Evolutionary conservation across 345 rosid species (phyloP).

Genomic region (Citrus sinensis): DNA sequence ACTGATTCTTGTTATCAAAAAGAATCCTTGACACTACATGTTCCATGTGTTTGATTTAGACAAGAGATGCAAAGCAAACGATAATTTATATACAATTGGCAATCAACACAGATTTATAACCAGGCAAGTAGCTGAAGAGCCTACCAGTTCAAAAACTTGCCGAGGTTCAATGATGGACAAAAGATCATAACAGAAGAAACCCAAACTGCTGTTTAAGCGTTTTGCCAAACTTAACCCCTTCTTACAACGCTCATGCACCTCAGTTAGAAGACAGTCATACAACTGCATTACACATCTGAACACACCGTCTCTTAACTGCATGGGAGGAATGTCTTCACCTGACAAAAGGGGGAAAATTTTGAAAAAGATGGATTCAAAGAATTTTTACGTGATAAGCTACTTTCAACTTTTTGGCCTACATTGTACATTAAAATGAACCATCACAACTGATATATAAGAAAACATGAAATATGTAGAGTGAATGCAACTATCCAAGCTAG

Average conservation of each 20-base stretch:
- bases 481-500: not conserved
- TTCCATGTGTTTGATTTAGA: not conserved
- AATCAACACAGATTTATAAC: not conserved
- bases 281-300: slow-evolving; percentile 88
- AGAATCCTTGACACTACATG: not conserved
- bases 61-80: slow-evolving; percentile 9
- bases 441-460: not conserved
- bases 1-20: not conserved
- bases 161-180: slow-evolving; percentile 91
- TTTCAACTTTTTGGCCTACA: not conserved
- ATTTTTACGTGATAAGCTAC: not conserved
- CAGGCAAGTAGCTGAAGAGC: slow-evolving; percentile 21
- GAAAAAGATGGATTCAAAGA: not conserved
- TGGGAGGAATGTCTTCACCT: slow-evolving; percentile 98
- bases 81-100: not conserved
- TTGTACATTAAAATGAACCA: not conserved
- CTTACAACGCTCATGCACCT: slow-evolving; percentile 97
- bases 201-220: slow-evolving; percentile 95
- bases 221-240: slow-evolving; percentile 95
- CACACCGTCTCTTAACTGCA: slow-evolving; percentile 95
- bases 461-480: not conserved
- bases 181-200: slow-evolving; percentile 97
- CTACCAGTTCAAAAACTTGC: slow-evolving; percentile 95
- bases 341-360: slow-evolving; percentile 2
- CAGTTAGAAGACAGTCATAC: slow-evolving; percentile 94